A percentile compares a stretch with the other conserved stretches of the same genome.
Evolutionary conservation across 2,329 filamentous ascomycete species (phyloP).

Genomic region (Claviceps monticola): DNA sequence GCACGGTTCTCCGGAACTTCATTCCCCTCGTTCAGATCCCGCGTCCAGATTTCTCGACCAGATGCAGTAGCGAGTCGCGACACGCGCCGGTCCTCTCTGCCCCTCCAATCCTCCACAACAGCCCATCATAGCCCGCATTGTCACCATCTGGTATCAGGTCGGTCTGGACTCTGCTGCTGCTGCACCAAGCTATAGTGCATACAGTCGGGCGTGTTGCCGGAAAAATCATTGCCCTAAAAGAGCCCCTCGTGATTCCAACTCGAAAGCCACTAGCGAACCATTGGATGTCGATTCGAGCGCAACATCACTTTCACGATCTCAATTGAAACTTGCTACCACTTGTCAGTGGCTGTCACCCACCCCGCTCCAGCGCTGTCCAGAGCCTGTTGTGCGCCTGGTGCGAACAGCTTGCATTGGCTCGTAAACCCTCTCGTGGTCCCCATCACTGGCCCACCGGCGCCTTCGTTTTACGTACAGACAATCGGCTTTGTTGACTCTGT

Average conservation of each 20-base stretch:
- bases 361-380: not conserved
- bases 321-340: slow-evolving; percentile 1
- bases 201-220: not conserved
- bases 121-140: not conserved
- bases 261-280: not conserved
- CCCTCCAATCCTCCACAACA: slow-evolving; percentile 4
- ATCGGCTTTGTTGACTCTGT: slow-evolving; percentile 5
- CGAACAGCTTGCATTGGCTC: slow-evolving; percentile 16
- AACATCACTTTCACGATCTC: slow-evolving; percentile 2
- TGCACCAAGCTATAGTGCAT: not conserved
- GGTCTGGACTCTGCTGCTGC: not conserved
- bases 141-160: not conserved
- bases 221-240: not conserved
- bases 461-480: slow-evolving; percentile 23
- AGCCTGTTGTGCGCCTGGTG: slow-evolving; percentile 6
- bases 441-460: slow-evolving; percentile 18
- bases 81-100: slow-evolving; percentile 1
- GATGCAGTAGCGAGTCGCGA: slow-evolving; percentile 1
- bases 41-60: not conserved
- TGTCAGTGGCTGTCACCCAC: not conserved
- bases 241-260: not conserved
- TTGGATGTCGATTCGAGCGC: not conserved
- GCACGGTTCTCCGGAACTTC: not conserved
- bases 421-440: slow-evolving; percentile 8
- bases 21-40: not conserved